Percentiles rank a stretch among this genome's conserved stretches.
Conservation (phyloP, 163 green algal genomes). For the Smithsoniella earleae region DNA sequence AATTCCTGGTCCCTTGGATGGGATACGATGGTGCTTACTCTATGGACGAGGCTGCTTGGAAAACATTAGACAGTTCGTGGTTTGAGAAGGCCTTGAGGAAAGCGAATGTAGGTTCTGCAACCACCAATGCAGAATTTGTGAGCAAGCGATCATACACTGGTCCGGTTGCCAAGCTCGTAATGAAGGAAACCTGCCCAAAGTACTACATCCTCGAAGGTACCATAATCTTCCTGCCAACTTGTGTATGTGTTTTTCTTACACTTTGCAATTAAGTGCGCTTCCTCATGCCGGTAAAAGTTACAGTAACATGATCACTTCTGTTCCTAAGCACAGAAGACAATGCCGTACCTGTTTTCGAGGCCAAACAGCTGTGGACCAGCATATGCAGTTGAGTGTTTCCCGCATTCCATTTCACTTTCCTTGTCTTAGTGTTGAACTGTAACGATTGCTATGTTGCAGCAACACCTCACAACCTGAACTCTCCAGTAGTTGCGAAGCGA, state of each 20-base stretch:
- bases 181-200: background rate
- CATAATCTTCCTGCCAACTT: no score
- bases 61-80: background rate
- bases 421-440: no score
- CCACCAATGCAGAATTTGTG: background rate
- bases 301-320: no score
- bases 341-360: no score
- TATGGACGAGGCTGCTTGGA: background rate
- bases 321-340: no score
- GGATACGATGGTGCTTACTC: background rate
- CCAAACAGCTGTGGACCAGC: no score
- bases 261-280: no score
- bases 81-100: background rate
- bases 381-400: no score
- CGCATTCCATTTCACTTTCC: no score
- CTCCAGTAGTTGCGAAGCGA: background rate
- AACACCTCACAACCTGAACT: constrained; percentile 7
- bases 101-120: background rate
- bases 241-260: no score
- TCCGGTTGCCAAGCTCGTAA: constrained; percentile 1
- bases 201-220: constrained; percentile 19
- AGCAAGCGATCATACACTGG: background rate
- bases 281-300: no score
- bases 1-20: constrained; percentile 13
- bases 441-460: no score